These are phyloP conservation scores for Kluyveromyces wickerhamii DNA, from an alignment of 805 yeast genomes.

Conservation along the genomic window DNA sequence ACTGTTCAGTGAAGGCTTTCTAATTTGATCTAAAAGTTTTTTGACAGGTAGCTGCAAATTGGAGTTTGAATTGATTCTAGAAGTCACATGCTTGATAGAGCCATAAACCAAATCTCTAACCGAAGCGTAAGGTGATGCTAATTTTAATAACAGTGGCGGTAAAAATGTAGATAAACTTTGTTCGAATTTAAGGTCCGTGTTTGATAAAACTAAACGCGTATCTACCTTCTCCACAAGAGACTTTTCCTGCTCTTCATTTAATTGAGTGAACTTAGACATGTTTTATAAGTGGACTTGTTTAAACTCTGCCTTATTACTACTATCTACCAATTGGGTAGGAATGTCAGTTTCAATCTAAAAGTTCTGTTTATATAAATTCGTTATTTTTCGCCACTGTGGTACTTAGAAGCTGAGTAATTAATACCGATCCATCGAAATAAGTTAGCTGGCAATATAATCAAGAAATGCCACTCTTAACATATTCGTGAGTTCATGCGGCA, in stretches of 20 bases:
- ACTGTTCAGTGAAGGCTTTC: constrained; percentile 39
- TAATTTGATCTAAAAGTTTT: constrained; percentile 56
- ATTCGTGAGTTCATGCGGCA: too few species aligned
- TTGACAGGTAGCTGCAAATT: constrained; percentile 54
- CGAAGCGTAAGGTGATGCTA: constrained; percentile 57
- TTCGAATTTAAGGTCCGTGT: constrained; percentile 56
- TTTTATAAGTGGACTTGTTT: too few species aligned
- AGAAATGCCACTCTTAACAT: too few species aligned
- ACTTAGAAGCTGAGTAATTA: too few species aligned
- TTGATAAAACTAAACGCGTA: constrained; percentile 70
- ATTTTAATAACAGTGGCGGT: constrained; percentile 70
- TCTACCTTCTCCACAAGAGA: constrained; percentile 70
- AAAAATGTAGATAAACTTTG: constrained; percentile 52
- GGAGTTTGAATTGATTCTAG: constrained; percentile 53
- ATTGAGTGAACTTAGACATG: not conserved
- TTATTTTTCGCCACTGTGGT: too few species aligned
- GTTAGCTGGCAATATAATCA: not conserved
- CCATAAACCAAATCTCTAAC: constrained; percentile 64
- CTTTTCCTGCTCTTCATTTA: constrained; percentile 41
- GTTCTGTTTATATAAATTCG: too few species aligned
- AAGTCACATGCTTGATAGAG: constrained; percentile 57
- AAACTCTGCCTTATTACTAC: too few species aligned
- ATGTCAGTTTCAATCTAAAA: too few species aligned
- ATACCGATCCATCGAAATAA: too few species aligned
- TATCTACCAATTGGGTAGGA: too few species aligned